A percentile compares a stretch with the other conserved stretches of the same genome.
Evolutionary conservation across 352 stramenopile species (phyloP).

Genomic region (Phytophthora citrophthora): DNA sequence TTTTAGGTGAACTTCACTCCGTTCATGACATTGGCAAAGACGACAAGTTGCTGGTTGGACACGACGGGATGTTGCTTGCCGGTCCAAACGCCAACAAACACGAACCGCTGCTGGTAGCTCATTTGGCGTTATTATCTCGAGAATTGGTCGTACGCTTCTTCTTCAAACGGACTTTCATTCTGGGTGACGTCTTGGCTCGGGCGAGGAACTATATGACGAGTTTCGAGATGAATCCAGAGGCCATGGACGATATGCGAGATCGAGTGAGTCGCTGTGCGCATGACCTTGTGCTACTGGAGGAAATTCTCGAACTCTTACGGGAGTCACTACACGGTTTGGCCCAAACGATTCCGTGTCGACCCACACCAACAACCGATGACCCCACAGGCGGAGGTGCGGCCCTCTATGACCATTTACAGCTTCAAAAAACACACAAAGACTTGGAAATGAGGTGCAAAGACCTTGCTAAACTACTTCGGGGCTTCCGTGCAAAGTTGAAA

Average conservation of each 20-base stretch:
- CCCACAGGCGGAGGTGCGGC: constrained; percentile 70
- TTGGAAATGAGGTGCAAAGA: constrained; percentile 93
- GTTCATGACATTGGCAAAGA: constrained; percentile 96
- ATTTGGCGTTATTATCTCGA: constrained; percentile 92
- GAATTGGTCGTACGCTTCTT: constrained; percentile 95
- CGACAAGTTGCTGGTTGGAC: constrained; percentile 96
- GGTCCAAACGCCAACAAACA: constrained; percentile 93
- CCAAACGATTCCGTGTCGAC: constrained; percentile 64
- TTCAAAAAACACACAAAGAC: constrained; percentile 81
- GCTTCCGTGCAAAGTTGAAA: constrained; percentile 91
- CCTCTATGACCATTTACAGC: constrained; percentile 94
- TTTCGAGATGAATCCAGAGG: constrained; percentile 92
- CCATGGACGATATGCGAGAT: constrained; percentile 88
- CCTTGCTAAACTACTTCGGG: constrained; percentile 92
- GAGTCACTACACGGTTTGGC: constrained; percentile 94
- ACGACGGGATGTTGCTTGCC: constrained; percentile 92
- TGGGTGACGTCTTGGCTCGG: constrained; percentile 95
- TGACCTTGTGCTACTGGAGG: constrained; percentile 95
- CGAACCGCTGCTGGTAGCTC: constrained; percentile 93
- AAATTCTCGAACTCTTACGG: constrained; percentile 95
- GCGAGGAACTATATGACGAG: constrained; percentile 93
- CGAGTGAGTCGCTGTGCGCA: constrained; percentile 93
- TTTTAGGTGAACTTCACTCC: constrained; percentile 94
- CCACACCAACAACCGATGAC: constrained; percentile 81
- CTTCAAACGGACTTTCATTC: constrained; percentile 96